Evolutionary conservation across 495 filamentous ascomycete species (phyloP).

Genomic region (Tuber microsphaerosporum): DNA sequence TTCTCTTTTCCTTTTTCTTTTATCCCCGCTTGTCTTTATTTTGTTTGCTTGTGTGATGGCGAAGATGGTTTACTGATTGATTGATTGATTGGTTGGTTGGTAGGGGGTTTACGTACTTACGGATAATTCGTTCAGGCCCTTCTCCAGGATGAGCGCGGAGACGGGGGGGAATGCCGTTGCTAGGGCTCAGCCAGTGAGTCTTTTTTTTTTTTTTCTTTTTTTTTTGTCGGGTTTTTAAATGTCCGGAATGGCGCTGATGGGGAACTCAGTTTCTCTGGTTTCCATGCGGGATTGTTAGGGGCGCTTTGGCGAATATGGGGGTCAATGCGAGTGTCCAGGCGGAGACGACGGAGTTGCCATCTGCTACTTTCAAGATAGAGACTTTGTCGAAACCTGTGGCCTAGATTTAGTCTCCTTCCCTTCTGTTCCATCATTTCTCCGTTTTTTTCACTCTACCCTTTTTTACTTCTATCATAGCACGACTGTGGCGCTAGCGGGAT

Average conservation of each 20-base stretch:
- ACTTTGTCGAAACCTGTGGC: constrained; percentile 49
- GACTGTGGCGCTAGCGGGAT: not conserved
- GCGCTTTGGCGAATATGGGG: constrained; percentile 79
- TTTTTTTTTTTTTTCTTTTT: constrained; percentile 6
- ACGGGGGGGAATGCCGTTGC: constrained; percentile 61
- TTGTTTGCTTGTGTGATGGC: not conserved
- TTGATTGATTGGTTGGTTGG: constrained; percentile 4
- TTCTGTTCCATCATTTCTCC: not conserved
- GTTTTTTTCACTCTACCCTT: constrained; percentile 4
- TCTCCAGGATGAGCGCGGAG: constrained; percentile 77
- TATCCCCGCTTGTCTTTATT: too few relatives aligned
- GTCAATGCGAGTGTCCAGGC: constrained; percentile 86
- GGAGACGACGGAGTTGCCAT: constrained; percentile 75
- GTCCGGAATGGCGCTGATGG: constrained; percentile 10
- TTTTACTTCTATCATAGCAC: constrained; percentile 21
- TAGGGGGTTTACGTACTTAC: constrained; percentile 93
- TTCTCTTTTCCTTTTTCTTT: not conserved
- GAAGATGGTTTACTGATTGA: constrained; percentile 2
- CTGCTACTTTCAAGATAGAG: constrained; percentile 94
- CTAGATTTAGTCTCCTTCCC: constrained; percentile 18
- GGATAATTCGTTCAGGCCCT: constrained; percentile 84
- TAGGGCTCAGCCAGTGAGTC: constrained; percentile 70
- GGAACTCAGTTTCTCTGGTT: constrained; percentile 75
- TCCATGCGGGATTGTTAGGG: constrained; percentile 83
- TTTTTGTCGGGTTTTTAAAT: not conserved